A percentile compares a stretch with the other conserved stretches of the same genome.
These are phyloP conservation scores for Russula lepida DNA, from an alignment of 768 basidiomycete species.

Conservation along the genomic window DNA sequence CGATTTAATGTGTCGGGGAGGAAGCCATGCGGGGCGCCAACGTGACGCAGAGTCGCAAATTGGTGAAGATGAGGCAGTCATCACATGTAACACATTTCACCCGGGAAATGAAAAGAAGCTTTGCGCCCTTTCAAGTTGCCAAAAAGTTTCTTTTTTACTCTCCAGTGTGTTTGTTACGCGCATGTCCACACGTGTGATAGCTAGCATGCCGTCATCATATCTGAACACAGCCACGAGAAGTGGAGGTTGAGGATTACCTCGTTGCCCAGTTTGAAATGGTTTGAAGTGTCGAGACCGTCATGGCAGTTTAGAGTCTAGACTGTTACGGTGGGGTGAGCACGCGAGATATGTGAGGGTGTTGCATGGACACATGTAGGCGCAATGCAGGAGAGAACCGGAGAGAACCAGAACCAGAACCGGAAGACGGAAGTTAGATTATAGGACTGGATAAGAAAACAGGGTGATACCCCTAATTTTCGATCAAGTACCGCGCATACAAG, in stretches of 20 bases:
- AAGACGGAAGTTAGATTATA: background rate
- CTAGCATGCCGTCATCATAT: background rate
- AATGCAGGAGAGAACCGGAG: background rate
- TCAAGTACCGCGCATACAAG: background rate
- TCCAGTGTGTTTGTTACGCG: background rate
- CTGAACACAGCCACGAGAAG: background rate
- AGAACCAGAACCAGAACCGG: background rate
- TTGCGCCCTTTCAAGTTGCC: background rate
- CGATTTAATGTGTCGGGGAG: background rate
- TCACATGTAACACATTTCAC: background rate
- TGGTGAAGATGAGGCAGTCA: background rate
- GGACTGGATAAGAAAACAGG: background rate
- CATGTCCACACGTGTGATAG: background rate
- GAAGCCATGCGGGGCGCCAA: background rate
- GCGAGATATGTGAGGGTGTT: background rate
- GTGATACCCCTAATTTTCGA: background rate
- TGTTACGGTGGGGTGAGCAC: background rate
- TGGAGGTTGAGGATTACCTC: background rate
- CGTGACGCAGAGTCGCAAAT: background rate
- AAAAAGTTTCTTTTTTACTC: background rate
- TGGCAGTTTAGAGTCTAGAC: conserved; percentile 6
- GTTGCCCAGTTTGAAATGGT: background rate
- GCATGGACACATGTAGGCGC: background rate
- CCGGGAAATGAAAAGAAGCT: conserved; percentile 3
- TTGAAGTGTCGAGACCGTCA: background rate